phyloP scores from a whole-genome alignment of 805 yeast species.

The Candida ipomoeae region DNA sequence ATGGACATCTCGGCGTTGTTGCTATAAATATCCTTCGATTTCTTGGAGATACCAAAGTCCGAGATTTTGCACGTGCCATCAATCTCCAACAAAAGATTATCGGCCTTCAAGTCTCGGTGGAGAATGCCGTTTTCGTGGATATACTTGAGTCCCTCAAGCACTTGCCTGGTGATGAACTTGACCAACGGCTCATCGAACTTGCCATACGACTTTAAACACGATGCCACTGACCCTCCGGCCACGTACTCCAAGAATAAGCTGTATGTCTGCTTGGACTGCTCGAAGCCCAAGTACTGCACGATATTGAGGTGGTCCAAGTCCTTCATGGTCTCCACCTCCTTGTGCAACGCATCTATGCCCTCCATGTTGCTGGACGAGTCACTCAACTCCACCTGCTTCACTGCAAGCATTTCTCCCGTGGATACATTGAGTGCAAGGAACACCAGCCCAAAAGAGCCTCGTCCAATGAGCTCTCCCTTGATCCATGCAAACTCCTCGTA shows the following conservation, averaged over 20 bases:
- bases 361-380: constrained; percentile 37
- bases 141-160: constrained; percentile 80
- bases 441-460: constrained; percentile 95
- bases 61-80: constrained; percentile 95
- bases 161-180: constrained; percentile 70
- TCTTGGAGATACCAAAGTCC: constrained; percentile 93
- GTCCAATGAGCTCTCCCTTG: constrained; percentile 93
- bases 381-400: constrained; percentile 77
- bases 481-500: constrained; percentile 94
- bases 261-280: constrained; percentile 66
- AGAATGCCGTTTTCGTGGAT: constrained; percentile 82
- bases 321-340: constrained; percentile 91
- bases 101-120: constrained; percentile 94
- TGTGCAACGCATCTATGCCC: constrained; percentile 75
- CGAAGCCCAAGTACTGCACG: constrained; percentile 95
- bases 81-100: constrained; percentile 77
- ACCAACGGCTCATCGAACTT: constrained; percentile 77
- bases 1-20: constrained; percentile 94
- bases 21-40: constrained; percentile 69
- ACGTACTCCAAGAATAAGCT: constrained; percentile 92
- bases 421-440: constrained; percentile 89
- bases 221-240: constrained; percentile 95
- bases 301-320: constrained; percentile 91
- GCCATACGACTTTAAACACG: constrained; percentile 77
- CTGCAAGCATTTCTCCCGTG: constrained; percentile 98